Evolutionary conservation across 2,329 filamentous ascomycete species (phyloP).

Genomic region (Trichoderma arundinaceum): DNA sequence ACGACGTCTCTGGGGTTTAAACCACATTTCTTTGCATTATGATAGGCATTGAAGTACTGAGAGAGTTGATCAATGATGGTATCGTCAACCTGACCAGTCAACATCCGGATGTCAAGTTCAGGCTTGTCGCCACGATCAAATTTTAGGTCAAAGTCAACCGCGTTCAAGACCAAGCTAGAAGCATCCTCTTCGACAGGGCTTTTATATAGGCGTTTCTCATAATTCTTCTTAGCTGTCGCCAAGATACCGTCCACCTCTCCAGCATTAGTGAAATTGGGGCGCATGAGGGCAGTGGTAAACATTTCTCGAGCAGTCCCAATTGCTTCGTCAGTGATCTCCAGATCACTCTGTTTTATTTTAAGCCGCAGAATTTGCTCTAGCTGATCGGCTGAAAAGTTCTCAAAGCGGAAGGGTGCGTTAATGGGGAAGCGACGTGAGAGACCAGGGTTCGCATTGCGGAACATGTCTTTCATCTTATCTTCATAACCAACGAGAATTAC

Average conservation of each 20-base stretch:
- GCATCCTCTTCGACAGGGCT: not conserved
- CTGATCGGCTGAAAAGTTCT: constrained; percentile 67
- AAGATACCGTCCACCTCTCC: constrained; percentile 68
- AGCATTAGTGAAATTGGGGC: constrained; percentile 75
- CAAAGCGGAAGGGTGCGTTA: constrained; percentile 67
- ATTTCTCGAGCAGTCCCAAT: constrained; percentile 62
- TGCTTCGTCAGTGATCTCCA: constrained; percentile 58
- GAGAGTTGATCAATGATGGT: constrained; percentile 58
- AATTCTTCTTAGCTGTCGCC: constrained; percentile 34
- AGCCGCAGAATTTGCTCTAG: constrained; percentile 64
- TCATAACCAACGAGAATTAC: constrained; percentile 75
- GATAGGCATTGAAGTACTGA: constrained; percentile 60
- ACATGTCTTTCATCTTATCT: constrained; percentile 72
- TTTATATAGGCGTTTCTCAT: not conserved
- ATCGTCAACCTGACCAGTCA: not conserved
- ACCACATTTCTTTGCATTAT: constrained; percentile 55
- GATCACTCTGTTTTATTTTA: constrained; percentile 65
- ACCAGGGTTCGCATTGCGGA: constrained; percentile 75
- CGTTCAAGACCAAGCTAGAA: not conserved
- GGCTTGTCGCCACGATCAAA: no score
- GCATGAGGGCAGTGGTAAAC: constrained; percentile 64
- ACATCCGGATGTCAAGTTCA: no score
- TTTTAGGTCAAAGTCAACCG: no score
- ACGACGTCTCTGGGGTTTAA: constrained; percentile 60
- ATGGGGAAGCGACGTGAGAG: constrained; percentile 70